A percentile compares a stretch with the other conserved stretches of the same genome.
Conservation (phyloP, 768 basidiomycete genomes). For the Tremella fuciformis region DNA sequence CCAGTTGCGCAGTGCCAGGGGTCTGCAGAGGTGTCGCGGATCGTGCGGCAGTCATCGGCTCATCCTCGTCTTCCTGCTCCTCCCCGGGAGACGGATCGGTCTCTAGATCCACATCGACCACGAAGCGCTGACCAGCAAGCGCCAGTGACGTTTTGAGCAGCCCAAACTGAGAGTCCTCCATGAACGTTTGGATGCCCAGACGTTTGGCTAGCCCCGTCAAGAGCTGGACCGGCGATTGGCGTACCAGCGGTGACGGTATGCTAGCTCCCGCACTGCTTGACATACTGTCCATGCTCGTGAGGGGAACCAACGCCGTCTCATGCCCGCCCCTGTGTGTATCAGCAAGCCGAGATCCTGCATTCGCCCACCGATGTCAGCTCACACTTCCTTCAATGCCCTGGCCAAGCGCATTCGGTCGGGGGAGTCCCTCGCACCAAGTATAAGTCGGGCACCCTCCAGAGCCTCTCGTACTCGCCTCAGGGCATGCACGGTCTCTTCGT, state of each 20-base stretch:
- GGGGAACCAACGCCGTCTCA: conserved; percentile 20
- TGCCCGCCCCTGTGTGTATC: conserved; percentile 18
- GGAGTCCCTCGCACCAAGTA: conserved; percentile 13
- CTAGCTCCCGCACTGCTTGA: neutral
- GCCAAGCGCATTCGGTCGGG: conserved; percentile 21
- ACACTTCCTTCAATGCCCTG: conserved; percentile 36
- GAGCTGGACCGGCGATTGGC: conserved; percentile 23
- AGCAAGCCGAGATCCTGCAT: neutral
- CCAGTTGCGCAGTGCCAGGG: neutral
- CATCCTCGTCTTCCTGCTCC: conserved; percentile 23
- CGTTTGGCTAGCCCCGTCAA: conserved; percentile 23
- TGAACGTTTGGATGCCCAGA: conserved; percentile 35
- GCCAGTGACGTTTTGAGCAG: conserved; percentile 38
- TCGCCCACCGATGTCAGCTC: conserved; percentile 1
- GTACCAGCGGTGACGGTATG: conserved; percentile 20
- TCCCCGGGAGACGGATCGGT: conserved; percentile 21
- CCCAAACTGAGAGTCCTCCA: conserved; percentile 47
- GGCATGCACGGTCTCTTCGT: conserved; percentile 4
- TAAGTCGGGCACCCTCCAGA: conserved; percentile 9
- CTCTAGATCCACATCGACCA: conserved; percentile 43
- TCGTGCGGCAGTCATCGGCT: conserved; percentile 1
- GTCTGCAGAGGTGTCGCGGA: neutral
- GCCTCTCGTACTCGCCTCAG: conserved; percentile 7
- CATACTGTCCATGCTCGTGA: conserved; percentile 2
- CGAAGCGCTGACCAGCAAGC: conserved; percentile 37